Base-by-base conservation (phyloP, 176 grass and related monocot genomes). In the Dactylis glomerata region DNA sequence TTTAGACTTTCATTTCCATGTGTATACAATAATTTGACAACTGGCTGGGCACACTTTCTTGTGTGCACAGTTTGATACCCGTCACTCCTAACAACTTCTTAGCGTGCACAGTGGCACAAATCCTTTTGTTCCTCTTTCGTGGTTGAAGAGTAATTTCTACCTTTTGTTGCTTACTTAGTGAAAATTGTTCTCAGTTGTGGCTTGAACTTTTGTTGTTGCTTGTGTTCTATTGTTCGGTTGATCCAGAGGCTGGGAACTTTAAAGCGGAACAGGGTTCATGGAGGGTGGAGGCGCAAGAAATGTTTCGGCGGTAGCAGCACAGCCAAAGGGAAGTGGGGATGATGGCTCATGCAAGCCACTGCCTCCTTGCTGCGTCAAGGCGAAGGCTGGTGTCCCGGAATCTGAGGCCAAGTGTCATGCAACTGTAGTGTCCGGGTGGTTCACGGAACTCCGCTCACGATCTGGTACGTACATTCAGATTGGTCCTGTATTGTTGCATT, bases 281-380 rank as follows among this genome's bases (percentile, higher is more conserved):
- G 94, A 86, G 80, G 94, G 65, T 75, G 91, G 94, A 79, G 91
- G 81, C 86, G 67, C 71, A 85, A 88, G 86, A 93, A 89, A 80
- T 82, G 91, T 74, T 87, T 89, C 80, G 38, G 68, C 75, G 44
- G 85, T 20, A 54, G 78, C n/a, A 68, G 77, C 23, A 41, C 88
- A 81, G 44, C 85, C 34, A 89, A 85, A 86, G 88, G 90, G 46
- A 56, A 90, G 49, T 95, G 90, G 46, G 90, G 88, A 42, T 88
- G 86, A 95, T 75, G 61, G 45, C 24, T 57, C 77, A 20, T 4
- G 3, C 45, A 82, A 81, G 74, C 67, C 71, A 4, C 63, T 97
- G 46, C 91, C 95, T 59, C 89, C 91, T 82, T 97, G 95, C 87
- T 97, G 95, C 27, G 9, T 94, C 54, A 97, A 97, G 85, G 95